phyloP scores from a whole-genome alignment of 1,284 basidiomycete genomes.

The Lignosus rhinocerotis region DNA sequence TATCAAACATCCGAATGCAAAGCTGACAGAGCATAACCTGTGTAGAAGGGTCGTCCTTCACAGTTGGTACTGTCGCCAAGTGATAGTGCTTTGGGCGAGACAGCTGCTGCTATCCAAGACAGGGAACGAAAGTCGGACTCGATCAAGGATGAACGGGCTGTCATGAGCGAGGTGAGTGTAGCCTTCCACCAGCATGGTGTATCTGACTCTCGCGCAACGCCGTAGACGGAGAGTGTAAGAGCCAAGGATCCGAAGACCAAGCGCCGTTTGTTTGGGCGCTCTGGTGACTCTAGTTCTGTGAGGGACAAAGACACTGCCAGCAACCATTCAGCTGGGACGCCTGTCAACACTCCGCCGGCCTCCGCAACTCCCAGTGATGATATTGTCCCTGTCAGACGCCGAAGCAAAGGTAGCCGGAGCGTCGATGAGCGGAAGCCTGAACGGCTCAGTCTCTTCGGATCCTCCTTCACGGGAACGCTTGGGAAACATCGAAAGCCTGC shows the following conservation, averaged over 20 bases:
- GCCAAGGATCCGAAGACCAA: conserved; percentile 30
- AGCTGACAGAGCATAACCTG: background rate
- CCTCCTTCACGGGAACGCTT: conserved; percentile 53
- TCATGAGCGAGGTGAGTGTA: conserved; percentile 64
- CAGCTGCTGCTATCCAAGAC: conserved; percentile 23
- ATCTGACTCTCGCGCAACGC: background rate
- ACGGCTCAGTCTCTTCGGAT: conserved; percentile 79
- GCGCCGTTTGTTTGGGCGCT: conserved; percentile 61
- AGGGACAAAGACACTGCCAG: conserved; percentile 37
- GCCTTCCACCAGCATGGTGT: conserved; percentile 6
- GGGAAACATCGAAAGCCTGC: conserved; percentile 78
- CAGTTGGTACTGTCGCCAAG: conserved; percentile 60
- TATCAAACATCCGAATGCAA: background rate
- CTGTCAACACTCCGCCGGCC: conserved; percentile 23
- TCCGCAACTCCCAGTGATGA: conserved; percentile 27
- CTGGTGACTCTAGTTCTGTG: conserved; percentile 32
- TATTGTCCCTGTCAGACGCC: conserved; percentile 37
- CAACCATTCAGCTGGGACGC: conserved; percentile 32
- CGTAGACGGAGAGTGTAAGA: conserved; percentile 44
- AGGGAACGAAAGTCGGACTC: conserved; percentile 31
- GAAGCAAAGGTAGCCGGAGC: conserved; percentile 50
- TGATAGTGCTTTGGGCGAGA: conserved; percentile 54
- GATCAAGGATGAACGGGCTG: conserved; percentile 54
- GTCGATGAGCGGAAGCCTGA: conserved; percentile 56
- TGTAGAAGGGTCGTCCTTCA: conserved; percentile 40